A percentile compares a stretch with the other conserved stretches of the same genome.
Evolutionary conservation across 768 basidiomycete species (phyloP).

Genomic region (Hypsizygus marmoreus): DNA sequence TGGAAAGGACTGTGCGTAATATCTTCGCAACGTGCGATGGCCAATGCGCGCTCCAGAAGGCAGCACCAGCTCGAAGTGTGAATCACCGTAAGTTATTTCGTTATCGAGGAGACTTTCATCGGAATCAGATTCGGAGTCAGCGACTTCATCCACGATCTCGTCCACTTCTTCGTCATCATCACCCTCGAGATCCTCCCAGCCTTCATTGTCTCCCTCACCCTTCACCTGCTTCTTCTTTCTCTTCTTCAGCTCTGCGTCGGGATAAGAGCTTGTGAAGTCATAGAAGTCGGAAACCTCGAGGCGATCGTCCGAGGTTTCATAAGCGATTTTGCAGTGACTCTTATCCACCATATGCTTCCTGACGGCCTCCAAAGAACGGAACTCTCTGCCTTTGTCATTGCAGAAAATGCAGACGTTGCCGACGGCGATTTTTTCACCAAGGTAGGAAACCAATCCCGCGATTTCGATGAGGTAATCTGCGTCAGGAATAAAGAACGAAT

Average conservation of each 20-base stretch:
- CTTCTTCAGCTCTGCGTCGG: constrained; percentile 38
- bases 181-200: constrained; percentile 42
- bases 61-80: constrained; percentile 84
- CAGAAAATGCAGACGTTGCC: constrained; percentile 93
- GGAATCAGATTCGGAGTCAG: constrained; percentile 34
- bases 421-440: constrained; percentile 93
- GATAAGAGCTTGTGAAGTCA: constrained; percentile 86
- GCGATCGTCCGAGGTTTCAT: constrained; percentile 76
- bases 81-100: constrained; percentile 76
- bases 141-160: constrained; percentile 43
- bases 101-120: constrained; percentile 49
- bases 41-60: constrained; percentile 93
- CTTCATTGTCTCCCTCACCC: constrained; percentile 20
- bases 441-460: constrained; percentile 76
- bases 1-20: constrained; percentile 83
- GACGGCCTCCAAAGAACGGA: constrained; percentile 83
- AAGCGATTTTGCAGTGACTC: constrained; percentile 94
- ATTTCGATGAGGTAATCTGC: constrained; percentile 87
- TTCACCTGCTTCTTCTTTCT: constrained; percentile 26
- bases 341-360: constrained; percentile 97
- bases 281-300: constrained; percentile 93
- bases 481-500: constrained; percentile 97
- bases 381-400: constrained; percentile 79
- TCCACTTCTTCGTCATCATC: constrained; percentile 47
- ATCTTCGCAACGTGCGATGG: constrained; percentile 82